phyloP scores from a whole-genome alignment of 1,284 basidiomycete species.

The Xerocomus nothofagi region DNA sequence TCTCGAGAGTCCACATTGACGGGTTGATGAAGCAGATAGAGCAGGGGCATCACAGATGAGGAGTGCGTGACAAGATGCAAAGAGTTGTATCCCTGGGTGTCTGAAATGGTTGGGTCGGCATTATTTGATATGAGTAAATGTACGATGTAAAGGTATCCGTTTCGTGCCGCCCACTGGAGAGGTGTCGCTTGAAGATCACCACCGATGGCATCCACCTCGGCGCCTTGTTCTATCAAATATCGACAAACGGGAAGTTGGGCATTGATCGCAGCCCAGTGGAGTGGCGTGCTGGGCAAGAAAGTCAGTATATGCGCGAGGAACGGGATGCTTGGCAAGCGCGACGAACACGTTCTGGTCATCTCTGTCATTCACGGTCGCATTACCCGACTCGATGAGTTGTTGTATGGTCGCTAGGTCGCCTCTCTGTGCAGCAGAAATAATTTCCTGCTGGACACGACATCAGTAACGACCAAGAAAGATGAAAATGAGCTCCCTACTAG shows the following conservation, averaged over 20 bases:
- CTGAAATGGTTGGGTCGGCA: constrained; percentile 89
- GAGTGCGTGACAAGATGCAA: constrained; percentile 95
- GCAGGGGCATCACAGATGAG: constrained; percentile 88
- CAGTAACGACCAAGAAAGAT: constrained; percentile 3
- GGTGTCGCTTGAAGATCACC: constrained; percentile 96
- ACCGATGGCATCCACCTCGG: constrained; percentile 91
- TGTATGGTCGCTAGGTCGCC: constrained; percentile 76
- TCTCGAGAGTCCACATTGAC: constrained; percentile 88
- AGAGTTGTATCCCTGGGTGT: constrained; percentile 96
- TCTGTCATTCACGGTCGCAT: constrained; percentile 74
- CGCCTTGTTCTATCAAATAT: constrained; percentile 89
- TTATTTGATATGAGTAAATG: constrained; percentile 87
- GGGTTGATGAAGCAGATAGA: constrained; percentile 92
- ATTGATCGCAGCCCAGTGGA: constrained; percentile 98
- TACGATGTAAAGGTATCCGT: constrained; percentile 93
- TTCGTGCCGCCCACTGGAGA: constrained; percentile 96
- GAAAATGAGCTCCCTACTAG: constrained; percentile 17
- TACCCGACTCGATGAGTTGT: constrained; percentile 71
- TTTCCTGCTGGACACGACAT: constrained; percentile 43
- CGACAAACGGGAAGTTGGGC: constrained; percentile 79
- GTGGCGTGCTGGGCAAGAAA: constrained; percentile 55
- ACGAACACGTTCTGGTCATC: constrained; percentile 82
- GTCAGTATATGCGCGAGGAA: constrained; percentile 8
- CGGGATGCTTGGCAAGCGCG: neutral
- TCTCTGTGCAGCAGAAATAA: constrained; percentile 86